Percentiles rank a stretch among this genome's conserved stretches.
These are phyloP conservation scores for Pythium myriotylum DNA, from an alignment of 352 stramenopile genomes.

Conservation along the genomic window DNA sequence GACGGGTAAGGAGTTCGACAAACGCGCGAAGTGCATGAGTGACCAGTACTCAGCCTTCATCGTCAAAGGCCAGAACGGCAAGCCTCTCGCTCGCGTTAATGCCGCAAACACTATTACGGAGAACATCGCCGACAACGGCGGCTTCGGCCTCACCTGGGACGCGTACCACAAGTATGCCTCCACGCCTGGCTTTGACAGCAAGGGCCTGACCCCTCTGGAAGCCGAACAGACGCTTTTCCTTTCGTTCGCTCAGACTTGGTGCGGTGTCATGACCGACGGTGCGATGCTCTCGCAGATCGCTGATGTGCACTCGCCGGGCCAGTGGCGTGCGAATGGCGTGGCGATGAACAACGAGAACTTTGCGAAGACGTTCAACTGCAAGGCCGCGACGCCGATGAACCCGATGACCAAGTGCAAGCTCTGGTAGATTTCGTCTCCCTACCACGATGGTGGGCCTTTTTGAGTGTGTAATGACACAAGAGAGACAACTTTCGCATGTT, in stretches of 20 bases:
- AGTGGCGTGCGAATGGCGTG: conserved; percentile 57
- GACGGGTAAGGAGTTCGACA: conserved; percentile 72
- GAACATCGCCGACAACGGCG: conserved; percentile 73
- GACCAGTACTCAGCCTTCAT: conserved; percentile 47
- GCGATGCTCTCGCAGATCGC: conserved; percentile 30
- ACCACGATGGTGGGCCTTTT: too few species aligned
- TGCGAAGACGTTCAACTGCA: conserved; percentile 47
- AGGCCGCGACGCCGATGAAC: conserved; percentile 45
- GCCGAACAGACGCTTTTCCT: conserved; percentile 60
- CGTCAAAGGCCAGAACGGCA: conserved; percentile 23
- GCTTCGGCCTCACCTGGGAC: conserved; percentile 53
- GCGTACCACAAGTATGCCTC: conserved; percentile 38
- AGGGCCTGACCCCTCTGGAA: conserved; percentile 27
- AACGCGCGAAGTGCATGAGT: conserved; percentile 53
- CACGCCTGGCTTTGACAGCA: conserved; percentile 16
- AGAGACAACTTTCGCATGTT: too few species aligned
- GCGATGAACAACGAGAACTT: conserved; percentile 61
- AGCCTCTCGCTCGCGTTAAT: conserved; percentile 46
- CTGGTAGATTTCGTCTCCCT: conserved; percentile 44
- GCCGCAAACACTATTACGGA: conserved; percentile 60
- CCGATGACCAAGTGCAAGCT: conserved; percentile 51
- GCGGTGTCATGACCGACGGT: conserved; percentile 41
- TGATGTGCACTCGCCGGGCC: conserved; percentile 40
- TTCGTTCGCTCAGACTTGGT: conserved; percentile 57
- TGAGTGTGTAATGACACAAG: too few species aligned